Percentiles rank a stretch among this genome's conserved stretches.
These are phyloP conservation scores for Phytomonas francai DNA, from an alignment of 208 protist species.

Conservation along the genomic window DNA sequence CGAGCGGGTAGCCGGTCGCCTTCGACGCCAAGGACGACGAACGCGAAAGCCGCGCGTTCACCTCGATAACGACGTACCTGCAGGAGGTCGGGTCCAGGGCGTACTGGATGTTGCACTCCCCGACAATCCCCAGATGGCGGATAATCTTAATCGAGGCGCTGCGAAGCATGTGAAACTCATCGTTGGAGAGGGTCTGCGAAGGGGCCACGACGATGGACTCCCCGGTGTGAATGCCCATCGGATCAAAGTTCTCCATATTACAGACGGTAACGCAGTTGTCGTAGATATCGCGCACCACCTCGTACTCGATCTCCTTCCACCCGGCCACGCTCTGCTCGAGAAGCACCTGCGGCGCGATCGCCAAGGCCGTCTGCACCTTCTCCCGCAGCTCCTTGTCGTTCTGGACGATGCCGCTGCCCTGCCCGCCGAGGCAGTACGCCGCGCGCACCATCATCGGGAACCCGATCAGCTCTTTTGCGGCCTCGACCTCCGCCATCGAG, in stretches of 20 bases:
- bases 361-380: conserved; percentile 85
- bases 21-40: conserved; percentile 96
- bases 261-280: conserved; percentile 99
- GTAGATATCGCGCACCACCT: conserved; percentile 96
- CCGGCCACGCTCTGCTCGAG: conserved; percentile 96
- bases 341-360: conserved; percentile 92
- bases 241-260: conserved; percentile 99
- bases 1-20: conserved; percentile 98
- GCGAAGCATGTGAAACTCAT: conserved; percentile 98
- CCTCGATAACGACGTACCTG: conserved; percentile 97
- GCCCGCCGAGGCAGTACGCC: conserved; percentile 97
- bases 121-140: conserved; percentile 95
- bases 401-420: conserved; percentile 96
- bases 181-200: conserved; percentile 95
- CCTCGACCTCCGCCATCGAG: conserved; percentile 65
- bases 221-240: conserved; percentile 97
- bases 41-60: conserved; percentile 97
- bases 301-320: conserved; percentile 99
- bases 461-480: conserved; percentile 67
- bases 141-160: conserved; percentile 93
- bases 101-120: conserved; percentile 99
- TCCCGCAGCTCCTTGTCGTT: conserved; percentile 69
- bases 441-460: conserved; percentile 97
- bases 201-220: conserved; percentile 99
- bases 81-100: conserved; percentile 94